Conservation (phyloP, 768 basidiomycete genomes). For the Macrolepiota fuliginosa region DNA sequence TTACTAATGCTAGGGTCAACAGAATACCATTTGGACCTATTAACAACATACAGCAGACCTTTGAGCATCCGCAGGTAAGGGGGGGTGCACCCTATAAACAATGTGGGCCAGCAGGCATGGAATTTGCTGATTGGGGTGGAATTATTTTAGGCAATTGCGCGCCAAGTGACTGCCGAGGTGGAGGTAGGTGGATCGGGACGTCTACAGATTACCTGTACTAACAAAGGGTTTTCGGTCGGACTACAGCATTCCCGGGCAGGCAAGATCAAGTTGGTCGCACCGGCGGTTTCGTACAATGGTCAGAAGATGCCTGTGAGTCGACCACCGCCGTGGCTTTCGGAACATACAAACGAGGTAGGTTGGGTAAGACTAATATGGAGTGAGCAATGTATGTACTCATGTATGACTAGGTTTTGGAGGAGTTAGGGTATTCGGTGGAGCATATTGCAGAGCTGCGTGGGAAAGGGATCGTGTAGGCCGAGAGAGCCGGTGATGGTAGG, state of each 20-base stretch:
- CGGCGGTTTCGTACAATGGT: constrained; percentile 82
- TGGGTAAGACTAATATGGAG: not conserved
- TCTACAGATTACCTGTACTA: constrained; percentile 10
- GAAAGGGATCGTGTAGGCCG: constrained; percentile 30
- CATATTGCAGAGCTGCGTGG: constrained; percentile 41
- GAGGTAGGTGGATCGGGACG: constrained; percentile 47
- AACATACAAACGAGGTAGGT: constrained; percentile 75
- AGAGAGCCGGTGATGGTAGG: constrained; percentile 11
- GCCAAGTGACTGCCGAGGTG: constrained; percentile 73
- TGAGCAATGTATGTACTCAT: constrained; percentile 11
- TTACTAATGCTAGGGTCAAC: constrained; percentile 11
- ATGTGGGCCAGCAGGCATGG: constrained; percentile 8
- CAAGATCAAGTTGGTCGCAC: constrained; percentile 74
- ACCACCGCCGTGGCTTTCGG: constrained; percentile 85
- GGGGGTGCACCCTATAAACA: constrained; percentile 4
- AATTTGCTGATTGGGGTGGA: constrained; percentile 10
- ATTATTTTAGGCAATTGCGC: constrained; percentile 61
- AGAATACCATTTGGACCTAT: constrained; percentile 90
- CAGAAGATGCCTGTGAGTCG: constrained; percentile 68
- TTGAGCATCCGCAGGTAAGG: constrained; percentile 73
- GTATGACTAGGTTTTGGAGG: constrained; percentile 36
- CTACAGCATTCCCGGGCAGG: constrained; percentile 71
- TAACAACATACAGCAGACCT: constrained; percentile 88
- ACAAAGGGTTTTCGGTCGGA: constrained; percentile 16
- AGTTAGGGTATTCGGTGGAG: constrained; percentile 33